These are phyloP conservation scores for Linnemannia zychae DNA, from an alignment of 192 early-diverging fungal species.

Conservation along the genomic window DNA sequence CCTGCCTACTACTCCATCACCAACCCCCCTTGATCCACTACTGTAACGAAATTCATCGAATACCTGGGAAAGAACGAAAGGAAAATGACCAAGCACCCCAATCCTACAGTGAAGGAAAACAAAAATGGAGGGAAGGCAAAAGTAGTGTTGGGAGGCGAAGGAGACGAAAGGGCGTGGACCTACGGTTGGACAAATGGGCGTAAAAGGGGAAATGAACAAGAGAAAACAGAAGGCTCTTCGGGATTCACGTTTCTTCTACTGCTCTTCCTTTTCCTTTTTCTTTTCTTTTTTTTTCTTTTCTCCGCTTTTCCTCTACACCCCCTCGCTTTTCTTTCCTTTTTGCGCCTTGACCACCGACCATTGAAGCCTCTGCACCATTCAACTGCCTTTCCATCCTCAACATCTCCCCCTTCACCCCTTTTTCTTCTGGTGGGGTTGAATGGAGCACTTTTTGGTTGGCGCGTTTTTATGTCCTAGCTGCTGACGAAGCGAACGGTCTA, in stretches of 20 bases:
- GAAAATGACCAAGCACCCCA: neutral
- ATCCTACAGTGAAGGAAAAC: neutral
- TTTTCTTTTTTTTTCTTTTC: neutral
- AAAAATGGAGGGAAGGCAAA: neutral
- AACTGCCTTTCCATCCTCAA: neutral
- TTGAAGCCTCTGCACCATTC: neutral
- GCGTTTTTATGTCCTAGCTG: neutral
- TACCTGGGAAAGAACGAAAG: neutral
- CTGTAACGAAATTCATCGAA: slow-evolving; percentile 2
- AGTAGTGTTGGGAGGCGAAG: neutral
- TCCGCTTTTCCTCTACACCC: neutral
- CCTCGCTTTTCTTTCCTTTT: neutral
- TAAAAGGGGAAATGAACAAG: neutral
- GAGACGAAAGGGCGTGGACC: neutral
- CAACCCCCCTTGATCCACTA: neutral
- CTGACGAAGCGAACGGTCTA: neutral
- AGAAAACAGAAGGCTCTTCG: neutral
- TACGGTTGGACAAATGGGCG: no score
- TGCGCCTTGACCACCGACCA: slow-evolving; percentile 1
- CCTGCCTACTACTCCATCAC: neutral
- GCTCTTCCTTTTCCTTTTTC: neutral
- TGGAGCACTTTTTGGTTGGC: neutral
- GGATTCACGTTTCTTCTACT: neutral
- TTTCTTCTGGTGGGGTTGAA: neutral
- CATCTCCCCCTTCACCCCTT: neutral